Percentiles rank a stretch among this genome's conserved stretches.
Conservation (phyloP, 768 basidiomycete species). For the Tricholoma terreum region DNA sequence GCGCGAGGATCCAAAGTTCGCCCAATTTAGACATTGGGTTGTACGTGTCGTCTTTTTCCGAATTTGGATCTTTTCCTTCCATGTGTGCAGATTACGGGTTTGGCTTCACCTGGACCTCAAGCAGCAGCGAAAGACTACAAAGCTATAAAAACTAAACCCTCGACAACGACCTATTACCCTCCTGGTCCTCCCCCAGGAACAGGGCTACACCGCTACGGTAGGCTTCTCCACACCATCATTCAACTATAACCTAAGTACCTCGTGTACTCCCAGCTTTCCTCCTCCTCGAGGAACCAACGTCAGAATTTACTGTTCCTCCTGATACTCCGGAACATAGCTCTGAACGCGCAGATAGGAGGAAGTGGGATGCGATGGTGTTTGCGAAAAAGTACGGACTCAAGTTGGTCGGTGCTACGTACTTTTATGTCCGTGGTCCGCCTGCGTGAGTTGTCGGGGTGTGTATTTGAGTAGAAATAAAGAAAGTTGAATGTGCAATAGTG, state of each 20-base stretch:
- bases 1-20: background rate
- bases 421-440: conserved; percentile 31
- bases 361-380: conserved; percentile 56
- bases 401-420: conserved; percentile 59
- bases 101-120: background rate
- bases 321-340: conserved; percentile 45
- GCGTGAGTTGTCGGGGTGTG: no score
- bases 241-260: no score
- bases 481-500: no score
- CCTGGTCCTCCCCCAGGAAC: background rate
- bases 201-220: background rate
- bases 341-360: conserved; percentile 42
- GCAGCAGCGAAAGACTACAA: background rate
- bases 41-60: background rate
- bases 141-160: background rate
- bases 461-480: no score
- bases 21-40: background rate
- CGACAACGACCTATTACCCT: background rate
- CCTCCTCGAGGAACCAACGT: conserved; percentile 56
- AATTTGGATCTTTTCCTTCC: no score
- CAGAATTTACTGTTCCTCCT: conserved; percentile 37
- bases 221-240: no score
- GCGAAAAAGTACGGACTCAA: conserved; percentile 48
- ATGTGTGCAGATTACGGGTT: background rate
- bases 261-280: conserved; percentile 52